Conservation (phyloP, 805 yeast genomes). For the Metschnikowia anglica region DNA sequence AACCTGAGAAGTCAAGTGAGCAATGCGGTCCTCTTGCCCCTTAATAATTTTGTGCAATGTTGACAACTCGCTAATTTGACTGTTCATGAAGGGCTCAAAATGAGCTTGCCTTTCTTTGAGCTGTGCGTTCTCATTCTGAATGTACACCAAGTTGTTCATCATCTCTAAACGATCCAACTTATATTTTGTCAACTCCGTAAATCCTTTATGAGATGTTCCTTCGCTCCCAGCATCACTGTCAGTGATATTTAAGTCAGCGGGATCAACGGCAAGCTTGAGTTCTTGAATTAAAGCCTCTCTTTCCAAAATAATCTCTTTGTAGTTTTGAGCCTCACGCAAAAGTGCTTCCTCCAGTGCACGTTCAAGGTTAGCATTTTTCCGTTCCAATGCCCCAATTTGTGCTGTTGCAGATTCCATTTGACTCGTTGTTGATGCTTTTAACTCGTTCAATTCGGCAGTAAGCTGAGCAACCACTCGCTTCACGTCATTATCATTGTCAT, state of each 20-base stretch:
- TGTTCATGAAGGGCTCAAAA: conserved; percentile 53
- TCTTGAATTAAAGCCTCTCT: conserved; percentile 34
- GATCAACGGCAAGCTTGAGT: conserved; percentile 24
- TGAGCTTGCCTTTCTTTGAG: conserved; percentile 43
- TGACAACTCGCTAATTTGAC: conserved; percentile 51
- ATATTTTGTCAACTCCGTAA: conserved; percentile 36
- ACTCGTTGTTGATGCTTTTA: conserved; percentile 35
- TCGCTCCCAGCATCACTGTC: conserved; percentile 4
- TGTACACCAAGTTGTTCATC: conserved; percentile 43
- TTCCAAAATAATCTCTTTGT: conserved; percentile 22
- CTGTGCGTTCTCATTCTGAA: conserved; percentile 46
- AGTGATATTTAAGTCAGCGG: conserved; percentile 7
- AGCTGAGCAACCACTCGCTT: conserved; percentile 35
- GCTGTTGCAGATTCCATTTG: conserved; percentile 60
- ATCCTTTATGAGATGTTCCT: conserved; percentile 17
- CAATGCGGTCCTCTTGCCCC: conserved; percentile 49
- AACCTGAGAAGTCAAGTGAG: conserved; percentile 40
- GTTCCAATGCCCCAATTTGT: conserved; percentile 50
- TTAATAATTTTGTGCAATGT: conserved; percentile 55
- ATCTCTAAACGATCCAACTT: conserved; percentile 46
- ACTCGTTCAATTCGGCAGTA: conserved; percentile 32
- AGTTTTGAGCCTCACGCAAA: conserved; percentile 19
- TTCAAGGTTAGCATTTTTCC: conserved; percentile 21
- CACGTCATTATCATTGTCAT: conserved; percentile 21
- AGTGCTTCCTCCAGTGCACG: neutral